Evolutionary conservation across 169 alveolate species (phyloP).

Genomic region (Plasmodium fragile): DNA sequence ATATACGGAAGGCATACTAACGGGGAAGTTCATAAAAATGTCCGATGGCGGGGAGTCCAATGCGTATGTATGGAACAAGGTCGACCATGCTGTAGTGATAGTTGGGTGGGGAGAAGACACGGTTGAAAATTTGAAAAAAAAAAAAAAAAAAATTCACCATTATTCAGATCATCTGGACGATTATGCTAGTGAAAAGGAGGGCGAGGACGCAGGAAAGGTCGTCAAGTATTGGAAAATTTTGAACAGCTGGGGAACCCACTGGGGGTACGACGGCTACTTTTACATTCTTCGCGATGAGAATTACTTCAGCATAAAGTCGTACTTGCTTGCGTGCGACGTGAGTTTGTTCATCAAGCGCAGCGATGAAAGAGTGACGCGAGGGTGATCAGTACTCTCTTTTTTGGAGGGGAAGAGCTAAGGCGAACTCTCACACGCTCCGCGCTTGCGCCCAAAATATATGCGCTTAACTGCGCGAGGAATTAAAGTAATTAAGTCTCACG

Average conservation of each 20-base stretch:
- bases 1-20: constrained; percentile 47
- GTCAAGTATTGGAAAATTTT: constrained; percentile 65
- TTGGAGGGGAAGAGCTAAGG: neutral
- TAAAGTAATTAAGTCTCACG: neutral
- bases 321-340: constrained; percentile 64
- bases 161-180: neutral
- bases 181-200: neutral
- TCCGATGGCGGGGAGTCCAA: constrained; percentile 44
- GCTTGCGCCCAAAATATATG: neutral
- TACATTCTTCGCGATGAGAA: constrained; percentile 56
- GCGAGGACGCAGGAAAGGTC: neutral
- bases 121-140: constrained; percentile 21
- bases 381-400: neutral
- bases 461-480: neutral
- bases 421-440: neutral
- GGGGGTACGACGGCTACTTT: constrained; percentile 69
- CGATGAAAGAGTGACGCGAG: neutral
- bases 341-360: constrained; percentile 22
- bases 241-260: constrained; percentile 70
- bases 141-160: constrained; percentile 12
- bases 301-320: constrained; percentile 44
- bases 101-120: constrained; percentile 77
- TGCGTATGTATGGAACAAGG: constrained; percentile 75
- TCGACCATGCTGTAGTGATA: constrained; percentile 76
- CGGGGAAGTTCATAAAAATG: constrained; percentile 64